phyloP scores from a whole-genome alignment of 1,139 yeast species.

The Scheffersomyces quercinus region DNA sequence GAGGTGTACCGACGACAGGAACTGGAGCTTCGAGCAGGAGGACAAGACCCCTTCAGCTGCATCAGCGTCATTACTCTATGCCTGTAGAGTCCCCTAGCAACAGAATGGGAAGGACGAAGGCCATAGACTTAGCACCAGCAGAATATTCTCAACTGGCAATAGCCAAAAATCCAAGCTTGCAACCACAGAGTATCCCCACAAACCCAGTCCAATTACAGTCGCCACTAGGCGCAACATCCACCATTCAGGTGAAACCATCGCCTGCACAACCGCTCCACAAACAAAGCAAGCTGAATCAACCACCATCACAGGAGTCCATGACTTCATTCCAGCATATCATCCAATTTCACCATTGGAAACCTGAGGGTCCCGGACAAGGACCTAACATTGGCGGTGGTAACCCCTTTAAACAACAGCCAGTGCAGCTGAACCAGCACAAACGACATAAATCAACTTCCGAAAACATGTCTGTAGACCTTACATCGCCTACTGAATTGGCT shows the following conservation, averaged over 20 bases:
- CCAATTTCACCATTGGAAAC: constrained; percentile 56
- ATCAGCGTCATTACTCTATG: constrained; percentile 47
- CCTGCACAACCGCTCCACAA: constrained; percentile 49
- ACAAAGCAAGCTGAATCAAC: constrained; percentile 33
- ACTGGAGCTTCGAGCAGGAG: constrained; percentile 10
- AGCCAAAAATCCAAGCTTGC: constrained; percentile 2
- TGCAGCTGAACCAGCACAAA: constrained; percentile 15
- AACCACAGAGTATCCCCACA: constrained; percentile 3
- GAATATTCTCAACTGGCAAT: constrained; percentile 7
- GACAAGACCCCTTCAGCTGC: constrained; percentile 18
- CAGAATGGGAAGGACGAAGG: constrained; percentile 1
- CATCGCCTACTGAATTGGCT: constrained; percentile 3
- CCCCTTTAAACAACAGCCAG: constrained; percentile 10
- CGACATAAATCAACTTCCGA: constrained; percentile 20
- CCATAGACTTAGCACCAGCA: constrained; percentile 3
- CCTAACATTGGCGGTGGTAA: constrained; percentile 11
- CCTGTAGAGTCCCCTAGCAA: constrained; percentile 29
- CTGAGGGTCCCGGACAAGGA: constrained; percentile 31
- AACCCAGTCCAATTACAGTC: constrained; percentile 16
- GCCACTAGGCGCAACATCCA: constrained; percentile 31
- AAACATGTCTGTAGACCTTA: constrained; percentile 17
- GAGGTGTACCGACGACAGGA: constrained; percentile 12
- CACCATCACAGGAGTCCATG: constrained; percentile 51
- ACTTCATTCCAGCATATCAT: constrained; percentile 53
- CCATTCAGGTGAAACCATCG: constrained; percentile 46